Percentiles rank a stretch among this genome's conserved stretches.
Conservation (phyloP, 1,139 yeast species). For the Nakaseomyces sp. region DNA sequence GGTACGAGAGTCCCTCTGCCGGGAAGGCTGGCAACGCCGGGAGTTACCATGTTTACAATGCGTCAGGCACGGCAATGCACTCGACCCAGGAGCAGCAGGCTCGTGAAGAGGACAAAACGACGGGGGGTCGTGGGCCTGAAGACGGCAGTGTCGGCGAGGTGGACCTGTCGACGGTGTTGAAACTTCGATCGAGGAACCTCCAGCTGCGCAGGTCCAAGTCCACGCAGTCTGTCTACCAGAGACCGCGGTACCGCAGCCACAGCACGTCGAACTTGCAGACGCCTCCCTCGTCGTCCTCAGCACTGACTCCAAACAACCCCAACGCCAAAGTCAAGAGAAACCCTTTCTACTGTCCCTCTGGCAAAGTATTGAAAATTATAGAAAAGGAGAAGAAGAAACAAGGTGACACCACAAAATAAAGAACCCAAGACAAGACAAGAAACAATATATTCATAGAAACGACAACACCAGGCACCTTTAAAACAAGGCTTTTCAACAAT, state of each 20-base stretch:
- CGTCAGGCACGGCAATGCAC: no score
- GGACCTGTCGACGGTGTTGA: constrained; percentile 1
- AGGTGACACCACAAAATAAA: background rate
- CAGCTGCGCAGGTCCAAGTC: background rate
- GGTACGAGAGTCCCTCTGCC: no score
- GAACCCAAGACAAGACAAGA: background rate
- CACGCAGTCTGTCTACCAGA: background rate
- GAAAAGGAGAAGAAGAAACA: constrained; percentile 5
- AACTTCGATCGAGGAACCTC: constrained; percentile 3
- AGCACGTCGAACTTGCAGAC: constrained; percentile 2
- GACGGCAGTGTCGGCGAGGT: background rate
- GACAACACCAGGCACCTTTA: no score
- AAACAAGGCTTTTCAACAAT: no score
- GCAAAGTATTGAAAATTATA: constrained; percentile 1
- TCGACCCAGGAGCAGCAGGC: background rate
- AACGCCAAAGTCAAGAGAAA: constrained; percentile 1
- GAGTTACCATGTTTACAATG: background rate
- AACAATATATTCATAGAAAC: no score
- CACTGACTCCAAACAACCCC: background rate
- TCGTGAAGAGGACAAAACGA: background rate
- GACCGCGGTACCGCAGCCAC: constrained; percentile 1
- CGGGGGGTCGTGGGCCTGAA: background rate
- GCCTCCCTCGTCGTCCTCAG: constrained; percentile 5
- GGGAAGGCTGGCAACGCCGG: no score
- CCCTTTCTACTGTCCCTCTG: constrained; percentile 4